These are phyloP conservation scores for Tuber indicum DNA, from an alignment of 495 filamentous ascomycete genomes.

Conservation along the genomic window DNA sequence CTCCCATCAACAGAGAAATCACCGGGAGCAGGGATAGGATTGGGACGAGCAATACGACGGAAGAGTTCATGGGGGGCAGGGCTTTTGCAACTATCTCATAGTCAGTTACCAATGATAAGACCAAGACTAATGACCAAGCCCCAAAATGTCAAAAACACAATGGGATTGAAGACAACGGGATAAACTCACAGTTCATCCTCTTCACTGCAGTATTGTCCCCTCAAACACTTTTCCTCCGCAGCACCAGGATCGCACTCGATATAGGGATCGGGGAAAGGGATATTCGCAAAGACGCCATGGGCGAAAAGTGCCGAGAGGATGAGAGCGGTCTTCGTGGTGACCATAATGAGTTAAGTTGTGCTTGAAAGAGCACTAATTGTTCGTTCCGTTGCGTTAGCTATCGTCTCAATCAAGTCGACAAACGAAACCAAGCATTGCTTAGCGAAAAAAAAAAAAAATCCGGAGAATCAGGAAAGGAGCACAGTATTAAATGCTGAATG, in stretches of 20 bases:
- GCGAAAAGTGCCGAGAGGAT: constrained; percentile 33
- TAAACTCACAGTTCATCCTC: constrained; percentile 9
- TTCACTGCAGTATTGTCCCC: constrained; percentile 9
- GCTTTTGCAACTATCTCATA: neutral
- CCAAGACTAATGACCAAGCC: neutral
- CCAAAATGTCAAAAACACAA: neutral
- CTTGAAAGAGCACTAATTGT: constrained; percentile 15
- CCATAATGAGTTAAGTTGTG: constrained; percentile 31
- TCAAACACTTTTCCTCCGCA: constrained; percentile 11
- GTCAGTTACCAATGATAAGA: neutral
- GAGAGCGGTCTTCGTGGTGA: constrained; percentile 10
- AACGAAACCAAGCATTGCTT: constrained; percentile 6
- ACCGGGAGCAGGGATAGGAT: constrained; percentile 26
- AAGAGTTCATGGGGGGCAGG: constrained; percentile 12
- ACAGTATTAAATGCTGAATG: neutral
- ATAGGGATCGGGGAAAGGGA: neutral
- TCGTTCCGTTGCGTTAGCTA: neutral
- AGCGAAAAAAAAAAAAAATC: neutral
- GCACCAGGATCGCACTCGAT: constrained; percentile 5
- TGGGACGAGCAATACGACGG: constrained; percentile 16
- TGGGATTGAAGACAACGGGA: neutral
- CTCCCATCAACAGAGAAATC: constrained; percentile 26
- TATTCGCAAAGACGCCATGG: constrained; percentile 29
- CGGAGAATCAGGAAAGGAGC: neutral
- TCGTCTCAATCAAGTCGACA: neutral